Conservation (phyloP, 2,329 filamentous ascomycete genomes). For the Dactylellina drechsleri region DNA sequence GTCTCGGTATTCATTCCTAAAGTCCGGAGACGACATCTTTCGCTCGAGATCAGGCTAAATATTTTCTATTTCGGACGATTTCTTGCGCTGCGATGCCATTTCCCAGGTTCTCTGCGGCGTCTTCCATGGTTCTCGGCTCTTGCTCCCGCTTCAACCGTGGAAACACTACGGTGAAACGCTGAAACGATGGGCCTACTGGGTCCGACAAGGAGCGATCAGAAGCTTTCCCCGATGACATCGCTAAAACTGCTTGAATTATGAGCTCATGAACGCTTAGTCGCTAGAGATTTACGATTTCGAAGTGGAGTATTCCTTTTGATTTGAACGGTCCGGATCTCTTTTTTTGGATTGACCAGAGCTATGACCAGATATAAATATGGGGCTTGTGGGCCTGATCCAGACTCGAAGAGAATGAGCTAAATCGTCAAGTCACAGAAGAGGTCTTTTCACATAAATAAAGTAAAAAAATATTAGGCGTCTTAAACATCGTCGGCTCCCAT, state of each 20-base stretch:
- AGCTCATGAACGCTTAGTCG: neutral
- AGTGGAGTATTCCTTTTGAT: neutral
- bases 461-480: neutral
- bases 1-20: no score
- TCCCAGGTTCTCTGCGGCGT: neutral
- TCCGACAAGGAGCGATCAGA: neutral
- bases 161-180: conserved; percentile 38
- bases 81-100: no score
- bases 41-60: no score
- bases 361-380: neutral
- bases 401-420: neutral
- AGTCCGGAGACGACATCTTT: no score
- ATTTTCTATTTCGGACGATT: no score
- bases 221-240: neutral
- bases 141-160: conserved; percentile 48
- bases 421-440: neutral
- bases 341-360: neutral
- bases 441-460: neutral
- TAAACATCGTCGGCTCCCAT: neutral
- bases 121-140: conserved; percentile 44
- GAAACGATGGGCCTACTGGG: conserved; percentile 19
- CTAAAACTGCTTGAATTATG: neutral
- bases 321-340: neutral
- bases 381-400: neutral
- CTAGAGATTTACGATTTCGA: neutral